phyloP scores from a whole-genome alignment of 2,329 filamentous ascomycete species.

The Apiospora aurea region DNA sequence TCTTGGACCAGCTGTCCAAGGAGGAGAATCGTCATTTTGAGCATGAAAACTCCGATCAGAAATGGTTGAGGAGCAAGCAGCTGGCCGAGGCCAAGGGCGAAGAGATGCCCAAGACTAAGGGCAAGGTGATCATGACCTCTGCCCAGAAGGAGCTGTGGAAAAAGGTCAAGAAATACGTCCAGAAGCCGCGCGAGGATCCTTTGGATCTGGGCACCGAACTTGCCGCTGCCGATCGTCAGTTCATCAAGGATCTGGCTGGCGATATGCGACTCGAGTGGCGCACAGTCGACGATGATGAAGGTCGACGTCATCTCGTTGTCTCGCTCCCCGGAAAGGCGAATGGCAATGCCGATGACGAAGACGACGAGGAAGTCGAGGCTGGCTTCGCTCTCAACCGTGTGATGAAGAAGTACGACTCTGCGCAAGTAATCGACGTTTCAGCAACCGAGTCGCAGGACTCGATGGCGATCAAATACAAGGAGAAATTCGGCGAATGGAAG shows the following conservation, averaged over 20 bases:
- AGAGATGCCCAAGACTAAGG: conserved; percentile 61
- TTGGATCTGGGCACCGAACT: conserved; percentile 78
- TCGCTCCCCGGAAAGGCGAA: conserved; percentile 54
- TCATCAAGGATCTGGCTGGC: conserved; percentile 85
- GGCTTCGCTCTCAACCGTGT: conserved; percentile 85
- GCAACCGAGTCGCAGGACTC: conserved; percentile 79
- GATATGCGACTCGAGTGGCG: conserved; percentile 64
- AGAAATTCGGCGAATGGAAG: conserved; percentile 93
- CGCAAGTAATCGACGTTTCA: conserved; percentile 81
- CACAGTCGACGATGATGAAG: conserved; percentile 64
- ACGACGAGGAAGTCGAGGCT: conserved; percentile 82
- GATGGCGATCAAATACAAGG: conserved; percentile 85
- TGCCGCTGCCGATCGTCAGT: conserved; percentile 87
- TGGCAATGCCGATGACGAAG: conserved; percentile 61
- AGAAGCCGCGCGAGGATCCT: conserved; percentile 67
- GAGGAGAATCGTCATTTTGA: conserved; percentile 96
- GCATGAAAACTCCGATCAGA: conserved; percentile 83
- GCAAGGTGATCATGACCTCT: conserved; percentile 77
- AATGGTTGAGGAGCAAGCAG: conserved; percentile 91
- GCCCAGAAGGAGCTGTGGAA: conserved; percentile 84
- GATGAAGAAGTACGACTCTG: conserved; percentile 89
- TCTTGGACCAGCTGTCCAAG: conserved; percentile 84
- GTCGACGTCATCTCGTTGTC: conserved; percentile 59
- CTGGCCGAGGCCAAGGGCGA: conserved; percentile 73
- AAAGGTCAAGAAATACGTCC: conserved; percentile 82